A percentile compares a stretch with the other conserved stretches of the same genome.
Conservation (phyloP, 345 rosid genomes). For the Cardamine resedifolia region DNA sequence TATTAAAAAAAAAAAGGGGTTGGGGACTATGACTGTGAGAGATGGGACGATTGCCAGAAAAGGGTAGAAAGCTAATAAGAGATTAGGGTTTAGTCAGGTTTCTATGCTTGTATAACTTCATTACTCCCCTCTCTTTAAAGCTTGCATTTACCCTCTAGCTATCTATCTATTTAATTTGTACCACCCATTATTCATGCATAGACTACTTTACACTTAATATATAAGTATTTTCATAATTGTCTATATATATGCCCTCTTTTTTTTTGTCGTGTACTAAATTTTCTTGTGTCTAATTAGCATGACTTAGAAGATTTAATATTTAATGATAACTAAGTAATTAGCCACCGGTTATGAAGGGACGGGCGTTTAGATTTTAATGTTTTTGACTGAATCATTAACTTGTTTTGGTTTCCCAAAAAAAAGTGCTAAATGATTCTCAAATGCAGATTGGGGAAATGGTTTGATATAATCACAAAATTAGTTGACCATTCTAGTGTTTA, state of each 20-base stretch:
- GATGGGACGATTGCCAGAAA: conserved; percentile 82
- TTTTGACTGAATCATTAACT: background rate
- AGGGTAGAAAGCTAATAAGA: conserved; percentile 47
- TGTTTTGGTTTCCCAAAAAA: background rate
- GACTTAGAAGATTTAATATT: conserved; percentile 2
- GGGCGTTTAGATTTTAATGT: background rate
- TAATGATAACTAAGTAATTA: conserved; percentile 1
- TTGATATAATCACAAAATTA: conserved; percentile 11
- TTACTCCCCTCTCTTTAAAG: conserved; percentile 44
- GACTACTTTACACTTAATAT: conserved; percentile 23
- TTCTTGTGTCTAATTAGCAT: conserved; percentile 16
- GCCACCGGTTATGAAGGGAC: conserved; percentile 6
- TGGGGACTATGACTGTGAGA: conserved; percentile 37
- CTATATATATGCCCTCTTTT: background rate
- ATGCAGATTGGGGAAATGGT: background rate
- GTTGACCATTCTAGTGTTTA: background rate
- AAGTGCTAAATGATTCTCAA: background rate
- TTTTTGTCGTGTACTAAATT: background rate
- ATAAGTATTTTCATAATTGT: background rate
- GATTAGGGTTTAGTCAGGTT: conserved; percentile 46
- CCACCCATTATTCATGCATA: conserved; percentile 30
- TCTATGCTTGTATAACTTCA: conserved; percentile 65
- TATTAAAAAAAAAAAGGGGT: background rate
- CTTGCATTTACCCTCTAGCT: conserved; percentile 38
- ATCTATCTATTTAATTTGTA: conserved; percentile 31